Evolutionary conservation across 2,329 filamentous ascomycete genomes (phyloP), one percentile per base, ranked within the genome.

Genomic region (Arthrocladium fulminans): DNA sequence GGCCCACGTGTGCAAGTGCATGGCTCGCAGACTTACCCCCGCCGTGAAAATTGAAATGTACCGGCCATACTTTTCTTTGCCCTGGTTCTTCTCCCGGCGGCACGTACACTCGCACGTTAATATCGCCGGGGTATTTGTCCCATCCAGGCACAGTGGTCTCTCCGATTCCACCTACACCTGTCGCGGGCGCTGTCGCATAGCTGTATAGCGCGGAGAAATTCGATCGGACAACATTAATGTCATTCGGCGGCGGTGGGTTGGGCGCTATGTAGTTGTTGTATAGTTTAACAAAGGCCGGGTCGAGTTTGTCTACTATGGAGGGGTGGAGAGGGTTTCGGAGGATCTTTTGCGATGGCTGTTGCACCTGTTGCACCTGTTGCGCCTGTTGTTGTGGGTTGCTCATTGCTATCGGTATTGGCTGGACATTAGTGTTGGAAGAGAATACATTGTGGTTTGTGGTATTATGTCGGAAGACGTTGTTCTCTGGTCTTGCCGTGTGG

Each of bases 21-120:
- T n/a, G n/a, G n/a, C 2, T 22, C 10, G 34, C 10, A 10, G 17
- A 47, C 34, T 38, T 55, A 57, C 56, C 56, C 47, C 56, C 56
- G 23, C 56, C 56, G 30, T 58, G 56, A 45, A 58, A 58, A 45
- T 58, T 57, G 48, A 58, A 57, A 49, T 58, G 56, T 35, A 54
- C 54, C 8, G 56, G 56, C 56, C 56, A 58, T n/a, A 56, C 51
- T 44, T 57, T 55, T 45, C 56, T 50, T 17, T 48, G 41, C 15
- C 53, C 51, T 15, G 50, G 51, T 47, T 56, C 54, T 50, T 58
- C 56, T n/a, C 56, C 56, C 1, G 56, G 54, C 2, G 56, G 56
- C 22, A 58, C 56, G 40, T 57, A 58, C n/a, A 58, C 56, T 23
- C 56, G 47, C 13, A 58, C 53, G 40, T 52, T 54, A 41, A 58